Evolutionary conservation across 1,284 basidiomycete species (phyloP).

Genomic region (Kalmanozyma brasiliensis): DNA sequence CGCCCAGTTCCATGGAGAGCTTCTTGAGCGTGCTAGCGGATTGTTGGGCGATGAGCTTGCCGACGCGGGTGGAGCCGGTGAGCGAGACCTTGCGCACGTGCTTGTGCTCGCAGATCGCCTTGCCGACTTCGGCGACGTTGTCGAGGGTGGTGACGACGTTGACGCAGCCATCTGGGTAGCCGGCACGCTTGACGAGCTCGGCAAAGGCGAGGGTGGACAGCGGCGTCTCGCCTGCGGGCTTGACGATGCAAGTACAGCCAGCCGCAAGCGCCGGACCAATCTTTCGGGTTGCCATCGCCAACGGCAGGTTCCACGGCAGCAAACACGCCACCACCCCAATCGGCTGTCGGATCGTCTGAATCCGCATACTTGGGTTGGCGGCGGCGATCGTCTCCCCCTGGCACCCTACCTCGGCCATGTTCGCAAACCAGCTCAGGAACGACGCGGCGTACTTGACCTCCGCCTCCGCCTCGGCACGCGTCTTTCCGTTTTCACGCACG

Average conservation of each 20-base stretch:
- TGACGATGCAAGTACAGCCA: constrained; percentile 38
- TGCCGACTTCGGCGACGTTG: constrained; percentile 33
- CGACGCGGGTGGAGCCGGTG: constrained; percentile 38
- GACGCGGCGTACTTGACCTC: constrained; percentile 42
- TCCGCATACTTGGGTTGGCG: constrained; percentile 24
- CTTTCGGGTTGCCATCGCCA: constrained; percentile 45
- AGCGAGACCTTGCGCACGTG: constrained; percentile 36
- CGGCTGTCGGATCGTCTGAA: constrained; percentile 39
- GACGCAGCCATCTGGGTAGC: constrained; percentile 31
- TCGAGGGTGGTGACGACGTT: constrained; percentile 40
- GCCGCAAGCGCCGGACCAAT: constrained; percentile 34
- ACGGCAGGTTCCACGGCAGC: constrained; percentile 53
- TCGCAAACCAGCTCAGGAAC: constrained; percentile 38
- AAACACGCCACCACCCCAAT: constrained; percentile 44
- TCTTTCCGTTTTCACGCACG: constrained; percentile 48
- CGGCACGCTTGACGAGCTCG: constrained; percentile 31
- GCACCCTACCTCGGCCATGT: constrained; percentile 25
- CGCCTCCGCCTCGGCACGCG: constrained; percentile 36
- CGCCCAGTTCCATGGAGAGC: constrained; percentile 91
- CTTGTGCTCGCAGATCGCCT: constrained; percentile 38
- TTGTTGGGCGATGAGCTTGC: constrained; percentile 39
- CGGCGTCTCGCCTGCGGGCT: constrained; percentile 40
- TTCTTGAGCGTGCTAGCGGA: constrained; percentile 73
- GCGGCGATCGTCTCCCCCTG: constrained; percentile 36
- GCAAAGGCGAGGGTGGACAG: constrained; percentile 35